Evolutionary conservation across 1,284 basidiomycete genomes (phyloP).

Genomic region (Boletellus deceptivus): DNA sequence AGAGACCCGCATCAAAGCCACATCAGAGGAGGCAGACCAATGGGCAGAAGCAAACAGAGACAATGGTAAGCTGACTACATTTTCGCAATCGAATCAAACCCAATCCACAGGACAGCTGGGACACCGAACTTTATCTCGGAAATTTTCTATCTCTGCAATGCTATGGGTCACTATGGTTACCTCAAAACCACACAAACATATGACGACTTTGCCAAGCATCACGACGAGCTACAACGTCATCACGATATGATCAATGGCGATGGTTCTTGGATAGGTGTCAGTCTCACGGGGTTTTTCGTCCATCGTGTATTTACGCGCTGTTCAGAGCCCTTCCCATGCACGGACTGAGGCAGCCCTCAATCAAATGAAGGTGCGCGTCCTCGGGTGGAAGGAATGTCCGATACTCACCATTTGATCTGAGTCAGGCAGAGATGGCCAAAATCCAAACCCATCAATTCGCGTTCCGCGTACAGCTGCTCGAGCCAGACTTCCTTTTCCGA

Average conservation of each 20-base stretch:
- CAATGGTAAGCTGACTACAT: constrained; percentile 36
- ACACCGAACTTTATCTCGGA: constrained; percentile 93
- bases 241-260: constrained; percentile 78
- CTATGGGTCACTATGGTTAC: constrained; percentile 85
- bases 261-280: constrained; percentile 73
- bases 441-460: constrained; percentile 72
- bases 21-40: constrained; percentile 75
- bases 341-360: constrained; percentile 70
- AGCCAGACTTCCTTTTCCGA: constrained; percentile 81
- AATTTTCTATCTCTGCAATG: constrained; percentile 85
- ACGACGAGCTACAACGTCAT: constrained; percentile 78
- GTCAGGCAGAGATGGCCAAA: constrained; percentile 65
- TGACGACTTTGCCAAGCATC: constrained; percentile 67
- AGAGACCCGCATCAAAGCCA: constrained; percentile 90
- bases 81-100: neutral
- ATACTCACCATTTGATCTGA: neutral
- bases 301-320: constrained; percentile 11
- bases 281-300: constrained; percentile 23
- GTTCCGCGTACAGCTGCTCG: constrained; percentile 83
- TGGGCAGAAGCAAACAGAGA: constrained; percentile 61
- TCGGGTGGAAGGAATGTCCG: neutral
- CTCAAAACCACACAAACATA: constrained; percentile 77
- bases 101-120: constrained; percentile 36
- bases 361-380: constrained; percentile 59
- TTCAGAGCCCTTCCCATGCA: constrained; percentile 63